phyloP scores from a whole-genome alignment of 2,329 filamentous ascomycete species.

The Colletotrichum somersetense region DNA sequence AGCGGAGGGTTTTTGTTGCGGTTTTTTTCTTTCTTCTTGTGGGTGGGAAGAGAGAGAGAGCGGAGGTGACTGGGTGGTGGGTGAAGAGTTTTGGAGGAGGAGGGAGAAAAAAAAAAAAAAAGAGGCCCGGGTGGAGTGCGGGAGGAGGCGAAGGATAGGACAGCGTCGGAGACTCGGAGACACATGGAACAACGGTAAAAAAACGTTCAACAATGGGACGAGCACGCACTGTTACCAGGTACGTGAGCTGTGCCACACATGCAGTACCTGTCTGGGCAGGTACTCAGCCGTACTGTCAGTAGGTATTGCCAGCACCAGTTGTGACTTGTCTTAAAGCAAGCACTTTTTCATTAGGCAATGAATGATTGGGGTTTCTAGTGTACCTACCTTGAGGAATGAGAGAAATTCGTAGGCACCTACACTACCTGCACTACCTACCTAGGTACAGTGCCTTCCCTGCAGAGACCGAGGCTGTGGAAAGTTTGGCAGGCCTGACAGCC shows the following conservation, averaged over 20 bases:
- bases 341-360: not conserved
- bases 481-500: conserved; percentile 12
- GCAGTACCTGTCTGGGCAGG: not conserved
- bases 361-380: too few species aligned
- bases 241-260: too few species aligned
- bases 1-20: conserved; percentile 26
- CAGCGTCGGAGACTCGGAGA: not conserved
- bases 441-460: not conserved
- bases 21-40: conserved; percentile 18
- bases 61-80: conserved; percentile 7
- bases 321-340: not conserved
- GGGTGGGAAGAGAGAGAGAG: conserved; percentile 15
- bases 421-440: not conserved
- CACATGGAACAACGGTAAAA: conserved; percentile 16
- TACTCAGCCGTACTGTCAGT: too few species aligned
- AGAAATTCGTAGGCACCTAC: not conserved
- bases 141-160: conserved; percentile 1
- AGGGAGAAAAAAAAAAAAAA: not conserved
- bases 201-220: not conserved
- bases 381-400: too few species aligned
- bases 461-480: not conserved
- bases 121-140: conserved; percentile 9
- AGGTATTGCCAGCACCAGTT: not conserved
- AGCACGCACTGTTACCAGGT: not conserved
- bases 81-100: conserved; percentile 17